Percentiles rank a stretch among this genome's conserved stretches.
These are phyloP conservation scores for Hanseniaspora guilliermondii DNA, from an alignment of 805 yeast genomes.

Conservation along the genomic window DNA sequence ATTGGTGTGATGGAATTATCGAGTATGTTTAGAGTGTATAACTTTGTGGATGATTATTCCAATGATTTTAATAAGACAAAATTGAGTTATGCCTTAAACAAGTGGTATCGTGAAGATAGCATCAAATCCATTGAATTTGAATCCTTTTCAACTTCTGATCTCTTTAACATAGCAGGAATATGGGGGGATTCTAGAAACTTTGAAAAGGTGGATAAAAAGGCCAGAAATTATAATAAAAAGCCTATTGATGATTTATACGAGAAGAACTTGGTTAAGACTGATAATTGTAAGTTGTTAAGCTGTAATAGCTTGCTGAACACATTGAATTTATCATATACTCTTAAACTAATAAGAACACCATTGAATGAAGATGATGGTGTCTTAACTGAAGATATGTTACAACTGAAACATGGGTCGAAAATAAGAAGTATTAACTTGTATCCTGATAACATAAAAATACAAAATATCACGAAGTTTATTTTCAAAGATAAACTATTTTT, in stretches of 20 bases:
- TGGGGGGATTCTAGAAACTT: constrained; percentile 2
- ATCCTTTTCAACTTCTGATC: not conserved
- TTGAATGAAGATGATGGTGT: not conserved
- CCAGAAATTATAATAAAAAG: constrained; percentile 7
- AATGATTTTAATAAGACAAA: not conserved
- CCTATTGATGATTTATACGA: constrained; percentile 10
- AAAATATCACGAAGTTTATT: not conserved
- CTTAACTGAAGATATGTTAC: constrained; percentile 5
- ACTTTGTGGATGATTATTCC: constrained; percentile 5
- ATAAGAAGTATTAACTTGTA: constrained; percentile 4
- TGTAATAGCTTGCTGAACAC: not conserved
- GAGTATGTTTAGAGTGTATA: not conserved
- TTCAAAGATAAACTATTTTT: not conserved
- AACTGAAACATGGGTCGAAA: not conserved
- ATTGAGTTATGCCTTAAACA: not conserved
- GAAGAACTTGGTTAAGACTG: constrained; percentile 11
- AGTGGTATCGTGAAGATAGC: constrained; percentile 5
- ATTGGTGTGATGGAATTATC: constrained; percentile 9
- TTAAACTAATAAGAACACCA: constrained; percentile 3
- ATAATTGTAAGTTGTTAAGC: not conserved
- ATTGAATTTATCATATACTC: constrained; percentile 1
- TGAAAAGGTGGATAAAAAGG: not conserved
- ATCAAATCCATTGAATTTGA: constrained; percentile 6
- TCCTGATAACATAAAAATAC: constrained; percentile 1
- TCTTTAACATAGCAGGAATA: constrained; percentile 12